Evolutionary conservation across 164 flowering plant genomes (phyloP).

Genomic region (Vitis vinifera): ASM3070453v1 NC_081809.1:7684501-7685000

Average conservation of each 20-base stretch:
- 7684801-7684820: slow-evolving; percentile 73
- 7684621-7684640: neutral
- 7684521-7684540: slow-evolving; percentile 24
- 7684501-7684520: slow-evolving; percentile 17
- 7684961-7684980: too few species aligned
- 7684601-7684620: neutral
- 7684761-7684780: slow-evolving; percentile 81
- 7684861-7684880: slow-evolving; percentile 58
- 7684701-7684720: slow-evolving; percentile 65
- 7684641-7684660: neutral
- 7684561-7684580: slow-evolving; percentile 6
- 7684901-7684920: too few species aligned
- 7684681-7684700: slow-evolving; percentile 9
- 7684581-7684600: slow-evolving; percentile 12
- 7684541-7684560: slow-evolving; percentile 28
- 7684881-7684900: neutral
- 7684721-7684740: slow-evolving; percentile 63
- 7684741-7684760: slow-evolving; percentile 70
- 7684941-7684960: too few species aligned
- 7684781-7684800: slow-evolving; percentile 83
- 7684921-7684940: too few species aligned
- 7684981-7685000: neutral
- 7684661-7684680: slow-evolving; percentile 15
- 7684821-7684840: slow-evolving; percentile 44
- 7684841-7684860: slow-evolving; percentile 78